These are phyloP conservation scores for Paramarasmius palmivorus DNA, from an alignment of 1,284 basidiomycete species.

Conservation along the genomic window DNA sequence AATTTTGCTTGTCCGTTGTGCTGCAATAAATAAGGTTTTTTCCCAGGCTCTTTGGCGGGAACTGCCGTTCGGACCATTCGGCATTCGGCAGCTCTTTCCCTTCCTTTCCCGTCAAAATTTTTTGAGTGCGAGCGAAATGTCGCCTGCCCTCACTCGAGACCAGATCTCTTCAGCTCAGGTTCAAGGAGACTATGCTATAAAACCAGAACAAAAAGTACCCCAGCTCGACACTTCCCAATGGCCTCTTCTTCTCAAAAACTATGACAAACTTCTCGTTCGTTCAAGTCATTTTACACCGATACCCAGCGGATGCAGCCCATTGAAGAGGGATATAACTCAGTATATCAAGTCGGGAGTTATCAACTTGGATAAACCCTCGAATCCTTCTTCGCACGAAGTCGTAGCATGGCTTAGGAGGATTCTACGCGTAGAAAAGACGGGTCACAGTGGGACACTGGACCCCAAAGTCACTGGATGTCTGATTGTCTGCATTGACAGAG, in stretches of 20 bases:
- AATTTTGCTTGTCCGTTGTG: constrained; percentile 2
- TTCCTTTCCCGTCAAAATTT: constrained; percentile 4
- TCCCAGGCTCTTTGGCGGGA: constrained; percentile 4
- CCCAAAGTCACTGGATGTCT: constrained; percentile 99
- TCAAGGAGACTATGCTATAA: constrained; percentile 81
- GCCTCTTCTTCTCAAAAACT: constrained; percentile 98
- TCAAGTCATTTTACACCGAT: constrained; percentile 99
- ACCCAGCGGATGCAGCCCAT: constrained; percentile 84
- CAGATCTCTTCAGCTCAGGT: constrained; percentile 73
- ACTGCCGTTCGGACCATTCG: neutral
- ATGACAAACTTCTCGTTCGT: constrained; percentile 93
- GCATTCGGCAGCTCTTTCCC: too few species aligned
- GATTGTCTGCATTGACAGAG: constrained; percentile 99
- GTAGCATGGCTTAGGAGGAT: constrained; percentile 99
- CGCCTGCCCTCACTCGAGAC: constrained; percentile 54
- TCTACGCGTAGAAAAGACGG: constrained; percentile 95
- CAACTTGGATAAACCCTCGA: constrained; percentile 99
- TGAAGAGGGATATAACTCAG: constrained; percentile 89
- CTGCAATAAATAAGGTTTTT: neutral
- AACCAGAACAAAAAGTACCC: constrained; percentile 73
- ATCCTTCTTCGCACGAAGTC: constrained; percentile 99
- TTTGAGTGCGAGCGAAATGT: constrained; percentile 10
- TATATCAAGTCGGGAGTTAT: constrained; percentile 99
- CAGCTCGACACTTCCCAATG: constrained; percentile 94
- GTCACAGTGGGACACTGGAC: constrained; percentile 96